Percentiles rank a stretch among this genome's conserved stretches.
These are phyloP conservation scores for Aspergillus bridgeri DNA, from an alignment of 495 filamentous ascomycete genomes.

Conservation along the genomic window DNA sequence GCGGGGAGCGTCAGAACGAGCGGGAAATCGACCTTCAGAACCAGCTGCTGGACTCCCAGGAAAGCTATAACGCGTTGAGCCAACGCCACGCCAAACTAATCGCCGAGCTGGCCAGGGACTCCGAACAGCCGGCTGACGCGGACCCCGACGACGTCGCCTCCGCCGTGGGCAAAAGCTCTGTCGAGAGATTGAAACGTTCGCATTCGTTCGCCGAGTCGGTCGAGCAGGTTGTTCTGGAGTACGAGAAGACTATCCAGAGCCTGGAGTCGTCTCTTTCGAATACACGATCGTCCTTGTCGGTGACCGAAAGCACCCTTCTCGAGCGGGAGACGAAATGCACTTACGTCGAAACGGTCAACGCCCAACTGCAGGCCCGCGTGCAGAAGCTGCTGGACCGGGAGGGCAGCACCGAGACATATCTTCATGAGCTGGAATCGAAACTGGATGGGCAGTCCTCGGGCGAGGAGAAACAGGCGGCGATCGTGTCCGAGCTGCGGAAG, in stretches of 20 bases:
- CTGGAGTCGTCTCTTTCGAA: conserved; percentile 89
- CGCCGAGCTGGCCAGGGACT: conserved; percentile 84
- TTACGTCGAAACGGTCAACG: conserved; percentile 86
- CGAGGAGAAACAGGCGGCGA: conserved; percentile 84
- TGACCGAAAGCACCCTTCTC: conserved; percentile 76
- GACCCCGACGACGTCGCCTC: conserved; percentile 57
- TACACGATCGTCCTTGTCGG: conserved; percentile 79
- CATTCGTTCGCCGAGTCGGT: conserved; percentile 93
- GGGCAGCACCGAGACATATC: conserved; percentile 81
- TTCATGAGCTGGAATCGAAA: conserved; percentile 85
- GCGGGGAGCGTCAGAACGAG: conserved; percentile 74
- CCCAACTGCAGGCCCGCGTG: conserved; percentile 80
- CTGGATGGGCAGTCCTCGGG: conserved; percentile 86
- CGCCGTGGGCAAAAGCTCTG: conserved; percentile 70
- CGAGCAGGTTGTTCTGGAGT: conserved; percentile 93
- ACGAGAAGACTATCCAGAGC: conserved; percentile 96
- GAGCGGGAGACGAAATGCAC: conserved; percentile 93
- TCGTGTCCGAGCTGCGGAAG: conserved; percentile 83
- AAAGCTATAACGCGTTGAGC: conserved; percentile 89
- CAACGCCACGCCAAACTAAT: conserved; percentile 93
- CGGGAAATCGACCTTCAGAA: conserved; percentile 90
- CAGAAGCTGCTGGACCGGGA: conserved; percentile 91
- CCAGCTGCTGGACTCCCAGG: conserved; percentile 85
- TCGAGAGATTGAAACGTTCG: conserved; percentile 87
- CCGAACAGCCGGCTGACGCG: conserved; percentile 51